These are phyloP conservation scores for Fusarium devonianum DNA, from an alignment of 2,329 filamentous ascomycete species.

Conservation along the genomic window DNA sequence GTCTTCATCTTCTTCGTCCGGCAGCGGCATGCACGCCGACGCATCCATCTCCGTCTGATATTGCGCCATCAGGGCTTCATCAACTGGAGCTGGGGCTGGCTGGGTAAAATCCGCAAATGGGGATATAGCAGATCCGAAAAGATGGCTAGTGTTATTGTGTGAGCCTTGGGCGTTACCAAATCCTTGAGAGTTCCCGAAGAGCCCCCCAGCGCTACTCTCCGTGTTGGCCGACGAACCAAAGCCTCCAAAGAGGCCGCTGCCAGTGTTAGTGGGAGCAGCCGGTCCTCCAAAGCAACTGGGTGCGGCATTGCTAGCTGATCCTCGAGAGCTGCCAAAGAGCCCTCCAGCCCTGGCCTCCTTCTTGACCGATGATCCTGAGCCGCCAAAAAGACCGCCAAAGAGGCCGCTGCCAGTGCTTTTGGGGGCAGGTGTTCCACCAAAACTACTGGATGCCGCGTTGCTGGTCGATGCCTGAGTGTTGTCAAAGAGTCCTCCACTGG, in stretches of 20 bases:
- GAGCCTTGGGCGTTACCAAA: too few species aligned
- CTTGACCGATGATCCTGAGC: neutral
- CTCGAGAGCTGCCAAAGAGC: neutral
- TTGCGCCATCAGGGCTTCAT: neutral
- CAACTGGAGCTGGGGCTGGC: neutral
- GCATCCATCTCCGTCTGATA: conserved; percentile 6
- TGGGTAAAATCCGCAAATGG: too few species aligned
- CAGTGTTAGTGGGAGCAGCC: too few species aligned
- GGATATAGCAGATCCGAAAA: too few species aligned
- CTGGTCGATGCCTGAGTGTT: too few species aligned
- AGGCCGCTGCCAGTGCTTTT: neutral
- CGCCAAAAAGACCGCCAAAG: neutral
- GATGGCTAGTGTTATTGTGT: too few species aligned
- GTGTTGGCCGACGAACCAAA: too few species aligned
- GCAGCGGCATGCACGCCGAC: conserved; percentile 3
- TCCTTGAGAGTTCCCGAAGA: neutral
- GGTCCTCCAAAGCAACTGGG: neutral
- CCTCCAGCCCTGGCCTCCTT: neutral
- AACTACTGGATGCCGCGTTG: neutral
- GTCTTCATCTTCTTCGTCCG: neutral
- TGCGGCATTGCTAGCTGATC: neutral
- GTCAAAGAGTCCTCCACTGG: too few species aligned
- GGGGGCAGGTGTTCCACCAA: neutral
- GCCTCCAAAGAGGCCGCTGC: conserved; percentile 3
- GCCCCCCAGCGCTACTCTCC: too few species aligned